phyloP scores from a whole-genome alignment of 176 grass and related monocot species.

The Bothriochloa decipiens region DNA sequence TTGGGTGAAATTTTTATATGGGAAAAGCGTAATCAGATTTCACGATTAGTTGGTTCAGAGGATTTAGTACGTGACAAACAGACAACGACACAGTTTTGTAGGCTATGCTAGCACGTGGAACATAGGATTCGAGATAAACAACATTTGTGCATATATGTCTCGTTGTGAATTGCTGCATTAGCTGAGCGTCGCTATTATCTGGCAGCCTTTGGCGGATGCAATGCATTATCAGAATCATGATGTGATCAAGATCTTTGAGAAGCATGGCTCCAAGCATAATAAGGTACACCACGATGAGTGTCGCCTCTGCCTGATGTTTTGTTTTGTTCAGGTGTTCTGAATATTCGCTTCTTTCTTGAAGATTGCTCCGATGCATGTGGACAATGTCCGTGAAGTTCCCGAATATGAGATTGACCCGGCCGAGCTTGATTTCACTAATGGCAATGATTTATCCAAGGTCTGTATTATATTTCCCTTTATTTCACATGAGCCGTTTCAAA shows the following conservation, averaged over 20 bases:
- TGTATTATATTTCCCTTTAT: background rate
- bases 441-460: constrained; percentile 75
- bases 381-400: constrained; percentile 73
- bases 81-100: background rate
- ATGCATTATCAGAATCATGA: constrained; percentile 93
- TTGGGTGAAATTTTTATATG: background rate
- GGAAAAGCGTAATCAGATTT: background rate
- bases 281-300: constrained; percentile 43
- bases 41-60: background rate
- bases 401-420: constrained; percentile 82
- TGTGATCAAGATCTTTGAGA: constrained; percentile 91
- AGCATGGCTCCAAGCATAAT: constrained; percentile 72
- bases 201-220: constrained; percentile 96
- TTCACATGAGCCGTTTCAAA: background rate
- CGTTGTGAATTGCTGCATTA: constrained; percentile 36
- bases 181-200: constrained; percentile 40
- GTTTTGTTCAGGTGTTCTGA: constrained; percentile 40
- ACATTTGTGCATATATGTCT: background rate
- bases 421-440: constrained; percentile 84
- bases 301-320: constrained; percentile 37
- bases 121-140: background rate
- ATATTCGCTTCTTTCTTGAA: constrained; percentile 50
- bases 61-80: background rate
- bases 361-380: constrained; percentile 83
- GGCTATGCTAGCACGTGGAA: constrained; percentile 4